A percentile compares a stretch with the other conserved stretches of the same genome.
phyloP scores from a whole-genome alignment of 2,329 filamentous ascomycete species.

The Blastomyces emzantsi region DNA sequence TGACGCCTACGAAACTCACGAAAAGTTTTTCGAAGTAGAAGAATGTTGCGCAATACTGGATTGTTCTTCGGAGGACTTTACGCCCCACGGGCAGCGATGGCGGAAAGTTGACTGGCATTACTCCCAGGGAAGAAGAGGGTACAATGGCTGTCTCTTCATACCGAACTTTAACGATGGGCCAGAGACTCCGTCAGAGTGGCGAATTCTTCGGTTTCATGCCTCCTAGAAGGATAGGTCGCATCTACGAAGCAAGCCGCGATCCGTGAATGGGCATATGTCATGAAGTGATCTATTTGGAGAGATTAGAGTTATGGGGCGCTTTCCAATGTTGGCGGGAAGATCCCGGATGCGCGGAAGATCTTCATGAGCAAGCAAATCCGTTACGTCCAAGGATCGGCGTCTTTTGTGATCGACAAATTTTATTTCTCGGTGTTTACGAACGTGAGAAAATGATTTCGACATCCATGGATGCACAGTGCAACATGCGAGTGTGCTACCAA shows the following conservation, averaged over 20 bases:
- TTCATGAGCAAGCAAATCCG: background rate
- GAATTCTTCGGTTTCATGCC: background rate
- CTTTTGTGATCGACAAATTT: background rate
- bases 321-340: background rate
- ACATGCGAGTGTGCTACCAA: background rate
- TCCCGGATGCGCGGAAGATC: background rate
- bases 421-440: background rate
- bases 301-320: background rate
- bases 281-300: background rate
- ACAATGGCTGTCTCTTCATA: background rate
- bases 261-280: background rate
- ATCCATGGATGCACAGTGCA: background rate
- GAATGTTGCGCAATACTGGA: background rate
- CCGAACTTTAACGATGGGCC: background rate
- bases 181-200: background rate
- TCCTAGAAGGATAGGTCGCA: background rate
- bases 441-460: no score
- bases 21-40: background rate
- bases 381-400: background rate
- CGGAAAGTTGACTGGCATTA: background rate
- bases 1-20: background rate
- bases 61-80: background rate
- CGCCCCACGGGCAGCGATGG: background rate
- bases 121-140: background rate
- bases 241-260: background rate